These are phyloP conservation scores for Multifurca ochricompacta DNA, from an alignment of 768 basidiomycete genomes.

Conservation along the genomic window DNA sequence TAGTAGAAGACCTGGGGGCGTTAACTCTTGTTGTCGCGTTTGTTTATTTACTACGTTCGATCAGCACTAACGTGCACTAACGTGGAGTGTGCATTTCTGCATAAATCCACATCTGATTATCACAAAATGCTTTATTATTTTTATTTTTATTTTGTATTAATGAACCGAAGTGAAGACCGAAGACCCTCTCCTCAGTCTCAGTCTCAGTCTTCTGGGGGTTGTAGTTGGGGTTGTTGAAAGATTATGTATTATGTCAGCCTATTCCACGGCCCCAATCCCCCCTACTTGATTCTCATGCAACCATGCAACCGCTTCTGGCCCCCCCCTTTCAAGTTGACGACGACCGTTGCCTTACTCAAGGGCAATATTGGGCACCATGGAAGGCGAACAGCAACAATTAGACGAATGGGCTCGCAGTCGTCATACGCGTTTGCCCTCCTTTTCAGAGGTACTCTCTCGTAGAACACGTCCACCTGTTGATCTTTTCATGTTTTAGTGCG, in stretches of 20 bases:
- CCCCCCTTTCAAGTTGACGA: neutral
- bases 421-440: slow-evolving; percentile 75
- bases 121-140: neutral
- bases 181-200: neutral
- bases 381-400: slow-evolving; percentile 34
- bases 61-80: too few relatives aligned
- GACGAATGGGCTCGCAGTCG: slow-evolving; percentile 71
- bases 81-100: neutral
- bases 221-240: neutral
- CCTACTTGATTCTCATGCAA: neutral
- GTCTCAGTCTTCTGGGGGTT: too few relatives aligned
- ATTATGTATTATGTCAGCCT: slow-evolving; percentile 17
- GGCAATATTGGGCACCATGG: slow-evolving; percentile 24
- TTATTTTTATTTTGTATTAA: neutral
- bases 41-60: neutral
- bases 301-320: too few relatives aligned
- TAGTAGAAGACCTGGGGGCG: neutral
- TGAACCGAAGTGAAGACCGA: neutral
- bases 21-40: neutral
- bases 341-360: neutral
- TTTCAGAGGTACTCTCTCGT: slow-evolving; percentile 85
- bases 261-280: too few relatives aligned
- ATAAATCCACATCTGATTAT: neutral
- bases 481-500: slow-evolving; percentile 98
- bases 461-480: slow-evolving; percentile 93